Evolutionary conservation across 2,329 filamentous ascomycete species (phyloP), one percentile per base, ranked within the genome.

Genomic region (Parascedosporium putredinis): DNA sequence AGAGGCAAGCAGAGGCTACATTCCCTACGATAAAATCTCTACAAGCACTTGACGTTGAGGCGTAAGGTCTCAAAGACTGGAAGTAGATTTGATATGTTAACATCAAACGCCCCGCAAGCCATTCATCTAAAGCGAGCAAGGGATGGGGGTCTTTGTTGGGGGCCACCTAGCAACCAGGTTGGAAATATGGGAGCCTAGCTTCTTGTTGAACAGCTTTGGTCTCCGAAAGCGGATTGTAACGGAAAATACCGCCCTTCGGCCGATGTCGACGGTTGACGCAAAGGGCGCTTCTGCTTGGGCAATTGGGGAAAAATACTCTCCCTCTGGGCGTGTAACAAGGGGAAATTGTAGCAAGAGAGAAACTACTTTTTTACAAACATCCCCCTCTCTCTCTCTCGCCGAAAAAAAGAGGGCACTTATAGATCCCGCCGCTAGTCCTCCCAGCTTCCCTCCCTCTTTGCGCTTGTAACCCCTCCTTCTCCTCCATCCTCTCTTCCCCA

Each of bases 361-460:
- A 23, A 14, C 20, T 16, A 45, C 5, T n/a, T 10, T n/a, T n/a
- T n/a, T n/a, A n/a, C n/a, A n/a, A n/a, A n/a, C n/a, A n/a, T n/a
- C n/a, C n/a, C n/a, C n/a, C n/a, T n/a, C 8, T n/a, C 29, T 33
- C 42, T 25, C 42, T 44, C 36, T 16, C 16, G 18, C 38, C 38
- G n/a, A 45, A 45, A 23, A 45, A 45, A 45, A 45, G 10, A 45
- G 42, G n/a, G n/a, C 22, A 45, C 5, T n/a, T 10, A n/a, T 3
- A 24, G 22, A 44, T 23, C 24, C 25, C 16, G n/a, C n/a, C 27
- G 10, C n/a, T 46, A 46, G 18, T 46, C 20, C n/a, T 33, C 24
- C 44, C 44, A 31, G 52, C 46, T 42, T 53, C 48, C 24, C 52
- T 51, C 31, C 40, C 51, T 49, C 49, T 47, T 52, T 38, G 45